Conservation (phyloP, 768 basidiomycete species). For the Dentipellis fragilis region DNA sequence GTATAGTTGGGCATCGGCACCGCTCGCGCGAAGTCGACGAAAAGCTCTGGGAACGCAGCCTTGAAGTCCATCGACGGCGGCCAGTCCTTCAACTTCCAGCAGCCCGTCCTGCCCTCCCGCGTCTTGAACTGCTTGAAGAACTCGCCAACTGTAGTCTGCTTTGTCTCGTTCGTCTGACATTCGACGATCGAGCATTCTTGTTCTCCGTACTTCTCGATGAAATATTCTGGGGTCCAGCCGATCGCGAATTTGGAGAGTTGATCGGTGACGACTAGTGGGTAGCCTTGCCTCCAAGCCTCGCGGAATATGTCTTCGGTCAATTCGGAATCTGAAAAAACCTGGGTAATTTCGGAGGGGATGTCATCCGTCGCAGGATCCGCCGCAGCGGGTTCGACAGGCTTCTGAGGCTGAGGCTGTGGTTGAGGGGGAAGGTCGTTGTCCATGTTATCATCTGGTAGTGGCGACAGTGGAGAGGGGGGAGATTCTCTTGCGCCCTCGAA, state of each 20-base stretch:
- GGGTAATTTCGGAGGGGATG: slow-evolving; percentile 30
- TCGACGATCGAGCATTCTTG: slow-evolving; percentile 67
- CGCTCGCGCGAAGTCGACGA: slow-evolving; percentile 71
- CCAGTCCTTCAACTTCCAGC: slow-evolving; percentile 90
- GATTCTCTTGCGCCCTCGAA: no score
- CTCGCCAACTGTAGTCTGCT: slow-evolving; percentile 52
- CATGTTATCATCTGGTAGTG: no score
- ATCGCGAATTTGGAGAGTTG: slow-evolving; percentile 52
- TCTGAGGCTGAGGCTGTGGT: no score
- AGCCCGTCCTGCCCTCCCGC: slow-evolving; percentile 43
- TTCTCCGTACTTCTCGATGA: slow-evolving; percentile 58
- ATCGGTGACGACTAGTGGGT: slow-evolving; percentile 70
- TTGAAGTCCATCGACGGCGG: slow-evolving; percentile 83
- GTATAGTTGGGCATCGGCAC: slow-evolving; percentile 87
- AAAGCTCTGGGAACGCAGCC: slow-evolving; percentile 73
- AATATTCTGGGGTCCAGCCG: slow-evolving; percentile 78
- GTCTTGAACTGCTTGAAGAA: slow-evolving; percentile 78
- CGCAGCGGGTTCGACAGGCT: no score
- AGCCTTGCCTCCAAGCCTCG: slow-evolving; percentile 59
- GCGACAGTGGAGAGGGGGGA: no score
- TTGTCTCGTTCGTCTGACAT: slow-evolving; percentile 65
- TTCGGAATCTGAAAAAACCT: slow-evolving; percentile 33
- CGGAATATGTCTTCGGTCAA: slow-evolving; percentile 56
- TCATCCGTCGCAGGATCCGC: slow-evolving; percentile 2
- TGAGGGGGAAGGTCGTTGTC: no score